Evolutionary conservation across 73 alveolate species (phyloP).

Genomic region (Paramecium pentaurelia): DNA sequence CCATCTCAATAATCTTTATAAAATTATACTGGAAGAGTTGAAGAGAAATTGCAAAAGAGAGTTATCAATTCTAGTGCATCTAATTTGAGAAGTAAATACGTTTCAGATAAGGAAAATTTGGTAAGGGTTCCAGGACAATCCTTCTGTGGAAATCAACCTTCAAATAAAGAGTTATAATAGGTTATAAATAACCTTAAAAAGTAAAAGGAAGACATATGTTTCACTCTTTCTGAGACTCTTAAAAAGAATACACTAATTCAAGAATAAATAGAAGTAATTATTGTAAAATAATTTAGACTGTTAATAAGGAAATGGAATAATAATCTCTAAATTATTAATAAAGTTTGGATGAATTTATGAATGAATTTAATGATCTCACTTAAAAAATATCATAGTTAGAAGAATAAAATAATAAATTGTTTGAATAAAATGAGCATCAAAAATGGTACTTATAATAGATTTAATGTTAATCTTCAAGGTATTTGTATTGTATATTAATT

Average conservation of each 20-base stretch:
- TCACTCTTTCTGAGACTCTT: not conserved
- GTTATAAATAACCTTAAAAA: not conserved
- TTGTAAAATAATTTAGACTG: not conserved
- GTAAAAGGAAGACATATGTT: conserved; percentile 22
- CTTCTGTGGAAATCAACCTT: conserved; percentile 3
- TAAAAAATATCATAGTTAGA: not conserved
- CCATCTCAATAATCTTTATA: not conserved
- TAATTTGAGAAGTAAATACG: not conserved
- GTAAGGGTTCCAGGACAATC: conserved; percentile 11
- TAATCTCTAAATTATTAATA: not conserved
- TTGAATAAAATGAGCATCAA: not conserved
- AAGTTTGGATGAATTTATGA: conserved; percentile 2
- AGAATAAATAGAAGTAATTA: not conserved
- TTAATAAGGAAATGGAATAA: not conserved
- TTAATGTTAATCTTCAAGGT: conserved; percentile 11
- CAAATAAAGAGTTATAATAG: not conserved
- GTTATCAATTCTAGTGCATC: not conserved
- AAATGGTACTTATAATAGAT: not conserved
- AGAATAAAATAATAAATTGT: not conserved
- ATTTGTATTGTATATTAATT: not conserved
- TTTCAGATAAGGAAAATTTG: conserved; percentile 4
- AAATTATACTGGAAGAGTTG: conserved; percentile 28
- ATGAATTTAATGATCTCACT: not conserved
- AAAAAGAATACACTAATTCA: not conserved
- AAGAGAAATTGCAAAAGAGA: not conserved